Conservation (phyloP, 345 rosid species). For the Moricandia moricandioides region DNA sequence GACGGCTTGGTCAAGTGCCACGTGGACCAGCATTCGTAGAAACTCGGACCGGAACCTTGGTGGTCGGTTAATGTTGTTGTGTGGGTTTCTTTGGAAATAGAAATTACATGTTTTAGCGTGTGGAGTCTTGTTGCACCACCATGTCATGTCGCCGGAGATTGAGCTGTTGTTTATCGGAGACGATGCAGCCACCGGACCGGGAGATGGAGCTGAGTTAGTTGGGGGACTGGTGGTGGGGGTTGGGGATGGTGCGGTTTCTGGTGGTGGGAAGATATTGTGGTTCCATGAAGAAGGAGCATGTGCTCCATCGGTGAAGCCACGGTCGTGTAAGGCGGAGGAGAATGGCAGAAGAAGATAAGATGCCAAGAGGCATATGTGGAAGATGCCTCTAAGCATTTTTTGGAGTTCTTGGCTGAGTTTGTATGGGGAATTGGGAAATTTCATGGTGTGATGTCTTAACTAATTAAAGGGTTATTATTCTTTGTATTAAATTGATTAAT, state of each 20-base stretch:
- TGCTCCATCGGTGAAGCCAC: background rate
- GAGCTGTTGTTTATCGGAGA: slow-evolving; percentile 15
- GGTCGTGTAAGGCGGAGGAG: slow-evolving; percentile 3
- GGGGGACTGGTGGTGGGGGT: background rate
- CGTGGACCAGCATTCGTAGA: slow-evolving; percentile 39
- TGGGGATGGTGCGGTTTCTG: background rate
- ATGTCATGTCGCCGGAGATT: slow-evolving; percentile 33
- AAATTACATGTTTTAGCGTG: slow-evolving; percentile 62
- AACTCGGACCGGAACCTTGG: slow-evolving; percentile 51
- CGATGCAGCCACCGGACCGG: background rate
- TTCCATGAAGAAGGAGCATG: slow-evolving; percentile 11
- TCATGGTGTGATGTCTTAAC: slow-evolving; percentile 30
- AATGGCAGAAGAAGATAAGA: slow-evolving; percentile 11
- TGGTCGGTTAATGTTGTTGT: slow-evolving; percentile 13
- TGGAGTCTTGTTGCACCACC: slow-evolving; percentile 76
- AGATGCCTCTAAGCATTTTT: slow-evolving; percentile 28
- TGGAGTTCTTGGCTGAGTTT: slow-evolving; percentile 21
- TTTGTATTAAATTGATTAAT: background rate
- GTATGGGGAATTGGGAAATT: slow-evolving; percentile 28
- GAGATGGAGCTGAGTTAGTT: background rate
- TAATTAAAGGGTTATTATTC: slow-evolving; percentile 23
- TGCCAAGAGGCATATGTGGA: slow-evolving; percentile 33
- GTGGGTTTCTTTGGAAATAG: slow-evolving; percentile 36
- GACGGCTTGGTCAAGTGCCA: slow-evolving; percentile 60
- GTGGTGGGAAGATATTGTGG: background rate